phyloP scores from a whole-genome alignment of 257 asterid genomes.

The Jacaranda copaia region DNA sequence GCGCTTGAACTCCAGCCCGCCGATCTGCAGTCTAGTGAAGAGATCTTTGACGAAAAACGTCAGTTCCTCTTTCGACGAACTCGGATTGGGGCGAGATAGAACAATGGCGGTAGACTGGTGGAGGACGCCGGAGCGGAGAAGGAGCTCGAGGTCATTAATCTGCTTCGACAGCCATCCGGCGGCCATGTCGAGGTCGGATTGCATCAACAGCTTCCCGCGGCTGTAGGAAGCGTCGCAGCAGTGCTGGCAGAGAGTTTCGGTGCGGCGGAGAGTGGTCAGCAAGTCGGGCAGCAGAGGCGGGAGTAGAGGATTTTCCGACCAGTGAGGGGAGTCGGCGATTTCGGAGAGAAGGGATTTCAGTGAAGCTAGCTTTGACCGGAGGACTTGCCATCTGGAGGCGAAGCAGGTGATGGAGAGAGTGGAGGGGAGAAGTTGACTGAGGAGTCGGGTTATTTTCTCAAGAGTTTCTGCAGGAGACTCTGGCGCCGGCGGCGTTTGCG shows the following conservation, averaged over 20 bases:
- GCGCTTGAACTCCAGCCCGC: constrained; percentile 84
- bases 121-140: constrained; percentile 89
- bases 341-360: constrained; percentile 61
- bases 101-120: constrained; percentile 92
- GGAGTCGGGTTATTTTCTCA: constrained; percentile 44
- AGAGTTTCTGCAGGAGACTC: constrained; percentile 55
- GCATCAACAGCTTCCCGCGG: constrained; percentile 94
- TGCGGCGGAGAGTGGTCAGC: constrained; percentile 65
- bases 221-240: constrained; percentile 60
- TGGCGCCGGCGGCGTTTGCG: constrained; percentile 41
- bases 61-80: constrained; percentile 69
- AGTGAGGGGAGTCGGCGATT: constrained; percentile 72
- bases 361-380: constrained; percentile 71
- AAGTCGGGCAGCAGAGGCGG: constrained; percentile 66
- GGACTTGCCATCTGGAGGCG: constrained; percentile 76
- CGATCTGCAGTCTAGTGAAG: constrained; percentile 90
- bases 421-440: constrained; percentile 57
- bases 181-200: constrained; percentile 97
- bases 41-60: constrained; percentile 72
- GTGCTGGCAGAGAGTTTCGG: constrained; percentile 56
- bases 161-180: constrained; percentile 78
- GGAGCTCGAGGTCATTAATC: constrained; percentile 72
- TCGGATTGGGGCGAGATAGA: constrained; percentile 66
- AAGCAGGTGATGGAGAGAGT: constrained; percentile 65
- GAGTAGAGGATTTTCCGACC: constrained; percentile 79